Conservation (phyloP, 768 basidiomycete genomes). For the Tulasnella sp. region DNA sequence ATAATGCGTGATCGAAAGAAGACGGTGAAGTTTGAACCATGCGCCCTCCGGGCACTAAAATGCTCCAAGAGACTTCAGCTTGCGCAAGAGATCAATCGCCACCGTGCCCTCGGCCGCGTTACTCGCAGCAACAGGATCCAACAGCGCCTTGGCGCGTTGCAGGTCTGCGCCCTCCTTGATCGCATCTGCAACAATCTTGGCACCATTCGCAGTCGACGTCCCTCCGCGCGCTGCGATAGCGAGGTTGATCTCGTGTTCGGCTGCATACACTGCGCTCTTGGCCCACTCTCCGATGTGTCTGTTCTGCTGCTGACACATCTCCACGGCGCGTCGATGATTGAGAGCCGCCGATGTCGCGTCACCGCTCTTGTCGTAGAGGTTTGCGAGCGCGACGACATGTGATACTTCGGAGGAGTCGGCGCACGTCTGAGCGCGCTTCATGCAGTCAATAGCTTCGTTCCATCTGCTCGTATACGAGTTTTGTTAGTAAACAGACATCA, state of each 20-base stretch:
- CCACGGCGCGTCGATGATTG: constrained; percentile 53
- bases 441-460: constrained; percentile 82
- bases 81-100: constrained; percentile 53
- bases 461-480: constrained; percentile 39
- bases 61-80: constrained; percentile 15
- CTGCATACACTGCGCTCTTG: constrained; percentile 74
- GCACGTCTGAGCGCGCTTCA: constrained; percentile 77
- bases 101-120: constrained; percentile 72
- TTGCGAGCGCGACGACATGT: constrained; percentile 63
- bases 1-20: no score
- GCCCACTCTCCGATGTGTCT: constrained; percentile 69
- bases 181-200: constrained; percentile 4
- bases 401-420: constrained; percentile 66
- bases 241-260: constrained; percentile 53
- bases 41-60: neutral
- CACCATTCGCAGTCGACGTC: constrained; percentile 24
- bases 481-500: neutral
- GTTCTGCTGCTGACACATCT: constrained; percentile 32
- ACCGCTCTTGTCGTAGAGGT: constrained; percentile 52
- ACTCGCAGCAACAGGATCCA: constrained; percentile 61
- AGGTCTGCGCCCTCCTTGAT: constrained; percentile 40
- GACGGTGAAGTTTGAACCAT: no score
- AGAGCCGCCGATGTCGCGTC: constrained; percentile 59
- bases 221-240: constrained; percentile 24
- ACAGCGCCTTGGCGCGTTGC: constrained; percentile 56